Evolutionary conservation across 2,329 filamentous ascomycete species (phyloP), one percentile per base, ranked within the genome.

Genomic region (Ceratocystis lukuohia): DNA sequence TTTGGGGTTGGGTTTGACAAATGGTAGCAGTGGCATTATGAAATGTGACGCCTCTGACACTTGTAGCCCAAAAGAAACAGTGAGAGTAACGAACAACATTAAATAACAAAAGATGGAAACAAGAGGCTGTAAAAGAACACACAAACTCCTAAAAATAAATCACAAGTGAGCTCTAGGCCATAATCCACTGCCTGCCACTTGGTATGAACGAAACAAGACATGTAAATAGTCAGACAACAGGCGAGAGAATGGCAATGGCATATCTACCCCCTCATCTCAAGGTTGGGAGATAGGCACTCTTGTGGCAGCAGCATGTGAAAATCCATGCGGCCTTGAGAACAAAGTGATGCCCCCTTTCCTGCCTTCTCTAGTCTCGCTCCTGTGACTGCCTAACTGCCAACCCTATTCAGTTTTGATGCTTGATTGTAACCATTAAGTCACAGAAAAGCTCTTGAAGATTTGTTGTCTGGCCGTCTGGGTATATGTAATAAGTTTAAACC

Each of bases 71-170:
- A 33, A 45, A 50, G 45, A 62, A 61, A 56, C 44, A 25, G 53
- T 22, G 22, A 37, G 56, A 67, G 37, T 37, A 56, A 62, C 37
- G 37, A 41, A 41, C 33, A 65, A 20, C 48, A 62, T 44, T 68
- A 68, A 48, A 68, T 68, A 65, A 65, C 62, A 68, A 59, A 57
- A 65, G 63, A 65, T 65, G 65, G 20, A 37, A 65, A 57, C 61
- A 57, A 65, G 59, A 61, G 48, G 62, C 53, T 44, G 65, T 53
- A 50, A 61, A 53, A 66, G 22, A 28, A 45, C 17, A 66, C 44
- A 53, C 25, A 48, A 66, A 66, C 56, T 61, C 64, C 64, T 17
- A 66, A 66, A 66, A 28, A 61, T 59, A 66, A 66, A 28, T 62
- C 65, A 66, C 44, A 37, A 61, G 41, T 22, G 22, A 66, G 45